A percentile compares a stretch with the other conserved stretches of the same genome.
Evolutionary conservation across 2,329 filamentous ascomycete species (phyloP).

Genomic region (Cadophora sp.): DNA sequence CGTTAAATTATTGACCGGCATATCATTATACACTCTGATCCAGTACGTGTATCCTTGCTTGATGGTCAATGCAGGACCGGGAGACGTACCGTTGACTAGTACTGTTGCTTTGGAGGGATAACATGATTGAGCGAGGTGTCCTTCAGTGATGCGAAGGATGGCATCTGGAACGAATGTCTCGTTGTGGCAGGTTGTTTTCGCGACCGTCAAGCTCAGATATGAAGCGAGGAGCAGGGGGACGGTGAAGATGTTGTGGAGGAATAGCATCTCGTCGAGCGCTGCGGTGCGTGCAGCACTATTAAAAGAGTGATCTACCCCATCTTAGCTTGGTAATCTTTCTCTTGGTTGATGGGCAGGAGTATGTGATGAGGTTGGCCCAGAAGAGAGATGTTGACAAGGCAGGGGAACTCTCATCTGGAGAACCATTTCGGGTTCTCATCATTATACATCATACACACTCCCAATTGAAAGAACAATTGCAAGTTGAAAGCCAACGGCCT

Average conservation of each 20-base stretch:
- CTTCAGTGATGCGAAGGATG: slow-evolving; percentile 50
- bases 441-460: too few species aligned
- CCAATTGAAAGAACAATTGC: too few species aligned
- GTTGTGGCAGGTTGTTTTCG: slow-evolving; percentile 29
- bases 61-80: slow-evolving; percentile 54
- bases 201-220: background rate
- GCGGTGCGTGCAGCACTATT: too few species aligned
- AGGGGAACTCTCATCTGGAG: too few species aligned
- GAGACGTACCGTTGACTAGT: slow-evolving; percentile 56
- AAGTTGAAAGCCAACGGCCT: too few species aligned
- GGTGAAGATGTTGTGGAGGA: background rate
- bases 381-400: too few species aligned
- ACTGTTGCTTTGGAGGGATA: slow-evolving; percentile 49
- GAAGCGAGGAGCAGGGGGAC: background rate
- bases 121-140: slow-evolving; percentile 46
- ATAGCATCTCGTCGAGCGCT: background rate
- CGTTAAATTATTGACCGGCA: slow-evolving; percentile 55
- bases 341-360: too few species aligned
- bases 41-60: slow-evolving; percentile 53
- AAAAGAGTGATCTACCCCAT: too few species aligned
- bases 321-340: too few species aligned
- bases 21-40: slow-evolving; percentile 62
- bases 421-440: too few species aligned
- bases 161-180: slow-evolving; percentile 48
- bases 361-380: too few species aligned